Conservation (phyloP, 192 early-diverging fungal species). For the Piromyces sp. region DNA sequence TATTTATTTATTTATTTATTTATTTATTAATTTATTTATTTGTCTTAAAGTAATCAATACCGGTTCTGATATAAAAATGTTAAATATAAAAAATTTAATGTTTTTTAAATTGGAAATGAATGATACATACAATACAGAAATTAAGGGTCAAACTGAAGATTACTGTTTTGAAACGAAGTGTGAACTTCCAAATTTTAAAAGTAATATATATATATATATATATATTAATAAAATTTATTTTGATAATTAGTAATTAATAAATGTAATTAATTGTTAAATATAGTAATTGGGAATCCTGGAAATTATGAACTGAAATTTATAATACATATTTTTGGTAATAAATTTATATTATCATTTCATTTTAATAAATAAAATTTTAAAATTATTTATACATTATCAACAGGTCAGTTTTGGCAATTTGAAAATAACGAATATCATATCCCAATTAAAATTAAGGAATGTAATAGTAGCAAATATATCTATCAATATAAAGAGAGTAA, state of each 20-base stretch:
- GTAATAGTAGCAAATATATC: background rate
- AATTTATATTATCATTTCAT: too few relatives aligned
- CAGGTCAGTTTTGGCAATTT: background rate
- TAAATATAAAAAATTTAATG: background rate
- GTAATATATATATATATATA: background rate
- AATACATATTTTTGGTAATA: background rate
- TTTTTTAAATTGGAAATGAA: background rate
- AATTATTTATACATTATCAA: too few relatives aligned
- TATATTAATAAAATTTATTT: background rate
- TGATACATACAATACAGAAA: background rate
- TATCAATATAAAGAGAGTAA: background rate
- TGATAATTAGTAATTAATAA: too few relatives aligned
- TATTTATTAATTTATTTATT: too few relatives aligned
- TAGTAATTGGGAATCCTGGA: background rate
- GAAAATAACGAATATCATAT: background rate
- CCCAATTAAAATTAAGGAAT: background rate
- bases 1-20: too few relatives aligned
- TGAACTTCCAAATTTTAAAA: background rate
- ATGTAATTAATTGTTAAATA: too few relatives aligned
- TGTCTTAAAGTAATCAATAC: background rate
- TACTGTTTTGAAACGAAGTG: background rate
- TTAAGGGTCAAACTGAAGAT: background rate
- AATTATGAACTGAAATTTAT: background rate
- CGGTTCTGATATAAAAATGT: background rate
- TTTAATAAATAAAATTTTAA: too few relatives aligned